Evolutionary conservation across 2,329 filamentous ascomycete genomes (phyloP).

Genomic region (Apiospora sp.): DNA sequence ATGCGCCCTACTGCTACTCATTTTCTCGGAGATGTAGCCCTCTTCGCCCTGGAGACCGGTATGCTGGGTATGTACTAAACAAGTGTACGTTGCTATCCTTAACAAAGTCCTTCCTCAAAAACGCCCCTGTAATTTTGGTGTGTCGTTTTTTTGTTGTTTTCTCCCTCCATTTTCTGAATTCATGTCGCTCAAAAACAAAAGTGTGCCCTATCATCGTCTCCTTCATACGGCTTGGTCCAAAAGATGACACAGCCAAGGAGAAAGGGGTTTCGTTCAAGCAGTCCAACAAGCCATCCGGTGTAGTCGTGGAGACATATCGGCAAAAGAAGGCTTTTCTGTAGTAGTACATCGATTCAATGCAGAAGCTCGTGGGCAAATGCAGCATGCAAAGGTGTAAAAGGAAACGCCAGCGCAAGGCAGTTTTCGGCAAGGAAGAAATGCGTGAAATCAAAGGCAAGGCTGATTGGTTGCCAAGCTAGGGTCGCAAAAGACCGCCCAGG

Average conservation of each 20-base stretch:
- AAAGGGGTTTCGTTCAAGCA: background rate
- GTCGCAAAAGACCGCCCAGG: background rate
- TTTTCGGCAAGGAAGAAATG: background rate
- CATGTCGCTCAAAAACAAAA: background rate
- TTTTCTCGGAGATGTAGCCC: background rate
- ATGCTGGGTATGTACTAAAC: slow-evolving; percentile 13
- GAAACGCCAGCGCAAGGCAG: background rate
- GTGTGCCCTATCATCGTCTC: background rate
- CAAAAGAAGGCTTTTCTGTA: background rate
- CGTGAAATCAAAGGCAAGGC: background rate
- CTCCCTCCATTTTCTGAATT: background rate
- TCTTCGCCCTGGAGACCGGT: background rate
- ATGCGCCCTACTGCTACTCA: background rate
- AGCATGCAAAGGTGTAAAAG: background rate
- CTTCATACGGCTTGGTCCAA: background rate
- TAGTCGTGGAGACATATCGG: slow-evolving; percentile 1
- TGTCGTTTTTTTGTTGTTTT: background rate
- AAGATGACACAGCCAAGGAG: background rate
- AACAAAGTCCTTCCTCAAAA: background rate
- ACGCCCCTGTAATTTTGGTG: background rate
- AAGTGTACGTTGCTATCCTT: background rate
- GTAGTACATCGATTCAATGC: slow-evolving; percentile 4
- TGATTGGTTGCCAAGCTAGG: background rate
- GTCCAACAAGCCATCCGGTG: slow-evolving; percentile 19
- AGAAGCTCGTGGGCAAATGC: slow-evolving; percentile 10